Conservation (phyloP, 306 rosid genomes). For the Cucumis hystrix region DNA sequence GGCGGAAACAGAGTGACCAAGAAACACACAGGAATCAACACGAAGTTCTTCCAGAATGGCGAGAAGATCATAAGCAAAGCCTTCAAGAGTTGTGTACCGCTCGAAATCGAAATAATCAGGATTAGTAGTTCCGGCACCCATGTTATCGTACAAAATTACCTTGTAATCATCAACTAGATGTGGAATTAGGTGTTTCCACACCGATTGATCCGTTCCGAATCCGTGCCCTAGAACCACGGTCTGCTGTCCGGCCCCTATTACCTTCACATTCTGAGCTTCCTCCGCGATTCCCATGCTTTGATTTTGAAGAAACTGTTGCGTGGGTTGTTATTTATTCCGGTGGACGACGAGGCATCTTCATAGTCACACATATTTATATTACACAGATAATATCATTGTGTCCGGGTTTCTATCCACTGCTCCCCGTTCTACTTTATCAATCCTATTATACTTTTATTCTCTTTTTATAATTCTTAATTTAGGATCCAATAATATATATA, state of each 20-base stretch:
- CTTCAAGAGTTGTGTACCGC: conserved; percentile 48
- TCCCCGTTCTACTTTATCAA: background rate
- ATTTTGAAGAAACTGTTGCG: too few species aligned
- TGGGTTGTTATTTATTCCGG: background rate
- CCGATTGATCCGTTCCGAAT: conserved; percentile 76
- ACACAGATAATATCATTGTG: background rate
- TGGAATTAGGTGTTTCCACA: conserved; percentile 70
- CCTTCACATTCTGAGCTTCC: conserved; percentile 70
- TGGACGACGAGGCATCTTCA: background rate
- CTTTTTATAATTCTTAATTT: too few species aligned
- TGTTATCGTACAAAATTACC: conserved; percentile 55
- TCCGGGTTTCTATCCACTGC: background rate
- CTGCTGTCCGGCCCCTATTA: conserved; percentile 37
- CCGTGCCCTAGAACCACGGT: conserved; percentile 55
- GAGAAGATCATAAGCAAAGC: conserved; percentile 54
- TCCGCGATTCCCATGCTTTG: conserved; percentile 42
- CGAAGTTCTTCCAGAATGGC: conserved; percentile 48
- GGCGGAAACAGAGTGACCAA: conserved; percentile 79
- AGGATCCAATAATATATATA: too few species aligned
- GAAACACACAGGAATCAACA: conserved; percentile 42
- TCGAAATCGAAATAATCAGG: conserved; percentile 82
- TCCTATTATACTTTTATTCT: background rate
- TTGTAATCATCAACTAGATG: conserved; percentile 40
- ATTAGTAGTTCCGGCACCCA: conserved; percentile 80
- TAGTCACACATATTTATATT: background rate